phyloP scores from a whole-genome alignment of 1,284 basidiomycete species.

The Serendipita sp. region DNA sequence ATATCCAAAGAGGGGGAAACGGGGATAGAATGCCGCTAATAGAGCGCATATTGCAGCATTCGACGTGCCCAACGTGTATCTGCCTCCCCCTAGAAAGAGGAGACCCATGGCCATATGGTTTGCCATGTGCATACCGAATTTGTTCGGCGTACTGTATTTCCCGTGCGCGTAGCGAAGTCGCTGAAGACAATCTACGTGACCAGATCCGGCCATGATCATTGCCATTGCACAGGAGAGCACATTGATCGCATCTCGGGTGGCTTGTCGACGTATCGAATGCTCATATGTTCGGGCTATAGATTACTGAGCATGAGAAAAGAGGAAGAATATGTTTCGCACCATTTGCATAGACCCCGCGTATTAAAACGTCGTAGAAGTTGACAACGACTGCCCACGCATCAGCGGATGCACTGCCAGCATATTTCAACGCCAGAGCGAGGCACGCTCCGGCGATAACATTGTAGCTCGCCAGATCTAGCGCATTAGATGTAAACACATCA shows the following conservation, averaged over 20 bases:
- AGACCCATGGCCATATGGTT: slow-evolving; percentile 86
- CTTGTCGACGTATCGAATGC: slow-evolving; percentile 69
- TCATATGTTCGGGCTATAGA: slow-evolving; percentile 59
- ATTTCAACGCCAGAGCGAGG: slow-evolving; percentile 85
- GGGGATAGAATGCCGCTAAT: slow-evolving; percentile 82
- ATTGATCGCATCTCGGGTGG: slow-evolving; percentile 80
- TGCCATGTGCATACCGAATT: slow-evolving; percentile 84
- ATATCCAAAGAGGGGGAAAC: slow-evolving; percentile 60
- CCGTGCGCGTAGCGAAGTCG: slow-evolving; percentile 85
- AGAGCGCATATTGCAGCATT: slow-evolving; percentile 84
- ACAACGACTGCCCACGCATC: slow-evolving; percentile 76
- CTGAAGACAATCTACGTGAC: slow-evolving; percentile 80
- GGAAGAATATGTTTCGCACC: slow-evolving; percentile 28
- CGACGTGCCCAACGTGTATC: slow-evolving; percentile 84
- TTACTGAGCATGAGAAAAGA: slow-evolving; percentile 11
- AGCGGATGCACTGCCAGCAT: slow-evolving; percentile 80
- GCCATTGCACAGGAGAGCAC: slow-evolving; percentile 73
- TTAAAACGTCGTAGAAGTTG: slow-evolving; percentile 67
- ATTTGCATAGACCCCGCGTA: slow-evolving; percentile 45
- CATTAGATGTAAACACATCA: slow-evolving; percentile 31
- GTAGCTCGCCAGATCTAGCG: slow-evolving; percentile 70
- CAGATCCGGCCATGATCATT: slow-evolving; percentile 93
- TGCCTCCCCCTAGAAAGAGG: slow-evolving; percentile 86
- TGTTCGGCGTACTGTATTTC: slow-evolving; percentile 61
- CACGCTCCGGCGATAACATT: slow-evolving; percentile 83